These are phyloP conservation scores for Erythrophleum fordii DNA, from an alignment of 306 rosid genomes.

Conservation along the genomic window DNA sequence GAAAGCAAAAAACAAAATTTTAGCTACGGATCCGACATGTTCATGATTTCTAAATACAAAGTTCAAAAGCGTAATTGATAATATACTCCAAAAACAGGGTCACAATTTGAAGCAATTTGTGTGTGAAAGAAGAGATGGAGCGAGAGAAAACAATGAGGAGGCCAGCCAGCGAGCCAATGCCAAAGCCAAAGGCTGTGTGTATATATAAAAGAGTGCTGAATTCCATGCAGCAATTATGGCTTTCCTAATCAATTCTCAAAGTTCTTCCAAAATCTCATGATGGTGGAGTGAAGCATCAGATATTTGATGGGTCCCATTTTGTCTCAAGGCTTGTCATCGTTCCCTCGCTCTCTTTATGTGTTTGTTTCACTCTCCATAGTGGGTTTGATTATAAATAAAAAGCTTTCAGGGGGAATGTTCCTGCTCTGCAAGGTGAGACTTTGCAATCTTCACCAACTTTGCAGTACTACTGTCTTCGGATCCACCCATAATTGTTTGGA, in stretches of 20 bases:
- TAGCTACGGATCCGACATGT: conserved; percentile 48
- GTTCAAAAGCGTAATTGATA: conserved; percentile 55
- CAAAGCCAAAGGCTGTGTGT: background rate
- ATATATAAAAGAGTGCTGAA: conserved; percentile 48
- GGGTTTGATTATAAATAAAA: too few relatives aligned
- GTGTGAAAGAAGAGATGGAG: conserved; percentile 15
- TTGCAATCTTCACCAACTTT: background rate
- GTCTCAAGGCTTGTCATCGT: conserved; percentile 28
- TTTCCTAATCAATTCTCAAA: conserved; percentile 53
- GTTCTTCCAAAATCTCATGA: conserved; percentile 66
- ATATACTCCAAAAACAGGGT: conserved; percentile 43
- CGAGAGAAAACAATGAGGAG: background rate
- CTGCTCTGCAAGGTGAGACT: background rate
- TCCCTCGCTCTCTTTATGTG: background rate
- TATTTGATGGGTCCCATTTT: conserved; percentile 68
- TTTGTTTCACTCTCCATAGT: background rate
- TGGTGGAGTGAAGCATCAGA: conserved; percentile 69
- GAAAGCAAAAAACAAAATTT: background rate
- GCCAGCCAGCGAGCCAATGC: background rate
- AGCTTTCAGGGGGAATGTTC: conserved; percentile 3
- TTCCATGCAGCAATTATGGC: conserved; percentile 87
- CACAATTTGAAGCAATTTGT: conserved; percentile 45
- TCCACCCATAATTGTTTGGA: background rate
- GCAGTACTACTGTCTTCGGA: background rate
- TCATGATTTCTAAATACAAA: conserved; percentile 48